phyloP scores from a whole-genome alignment of 768 basidiomycete genomes.

The Panellus pusillus region DNA sequence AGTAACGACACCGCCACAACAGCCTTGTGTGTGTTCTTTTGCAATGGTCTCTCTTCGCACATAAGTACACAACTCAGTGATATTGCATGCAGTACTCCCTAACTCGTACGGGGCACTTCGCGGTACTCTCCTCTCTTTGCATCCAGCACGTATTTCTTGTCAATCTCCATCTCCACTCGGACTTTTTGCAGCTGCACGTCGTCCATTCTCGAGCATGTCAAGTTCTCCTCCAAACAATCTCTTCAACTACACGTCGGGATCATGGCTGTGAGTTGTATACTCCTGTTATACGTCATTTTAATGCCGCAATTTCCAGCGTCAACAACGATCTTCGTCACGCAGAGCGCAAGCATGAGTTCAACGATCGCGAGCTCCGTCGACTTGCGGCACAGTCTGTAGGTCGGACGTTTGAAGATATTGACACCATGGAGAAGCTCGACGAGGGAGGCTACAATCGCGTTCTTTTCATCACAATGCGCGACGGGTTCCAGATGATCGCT shows the following conservation, averaged over 20 bases:
- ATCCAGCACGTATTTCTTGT: conserved; percentile 21
- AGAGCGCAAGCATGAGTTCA: conserved; percentile 34
- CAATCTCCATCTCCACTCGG: conserved; percentile 22
- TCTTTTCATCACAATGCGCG: conserved; percentile 27
- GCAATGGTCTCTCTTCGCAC: no score
- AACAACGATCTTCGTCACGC: conserved; percentile 32
- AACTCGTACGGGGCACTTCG: background rate
- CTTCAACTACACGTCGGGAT: conserved; percentile 32
- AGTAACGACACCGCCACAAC: no score
- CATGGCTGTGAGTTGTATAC: conserved; percentile 31
- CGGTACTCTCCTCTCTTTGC: conserved; percentile 24
- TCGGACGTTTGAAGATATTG: conserved; percentile 30
- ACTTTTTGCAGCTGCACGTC: conserved; percentile 22
- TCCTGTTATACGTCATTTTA: conserved; percentile 23
- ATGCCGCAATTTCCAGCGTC: conserved; percentile 22
- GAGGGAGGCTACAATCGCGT: conserved; percentile 42
- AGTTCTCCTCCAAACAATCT: conserved; percentile 23
- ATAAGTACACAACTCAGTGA: no score
- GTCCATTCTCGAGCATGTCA: conserved; percentile 27
- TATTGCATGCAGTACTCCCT: background rate
- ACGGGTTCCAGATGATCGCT: conserved; percentile 38
- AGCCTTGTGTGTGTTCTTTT: no score
- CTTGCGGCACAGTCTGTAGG: conserved; percentile 36
- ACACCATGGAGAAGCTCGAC: conserved; percentile 37
- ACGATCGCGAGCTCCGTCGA: conserved; percentile 33